A percentile compares a stretch with the other conserved stretches of the same genome.
phyloP scores from a whole-genome alignment of 2,329 filamentous ascomycete genomes.

The Phyllachora maydis region DNA sequence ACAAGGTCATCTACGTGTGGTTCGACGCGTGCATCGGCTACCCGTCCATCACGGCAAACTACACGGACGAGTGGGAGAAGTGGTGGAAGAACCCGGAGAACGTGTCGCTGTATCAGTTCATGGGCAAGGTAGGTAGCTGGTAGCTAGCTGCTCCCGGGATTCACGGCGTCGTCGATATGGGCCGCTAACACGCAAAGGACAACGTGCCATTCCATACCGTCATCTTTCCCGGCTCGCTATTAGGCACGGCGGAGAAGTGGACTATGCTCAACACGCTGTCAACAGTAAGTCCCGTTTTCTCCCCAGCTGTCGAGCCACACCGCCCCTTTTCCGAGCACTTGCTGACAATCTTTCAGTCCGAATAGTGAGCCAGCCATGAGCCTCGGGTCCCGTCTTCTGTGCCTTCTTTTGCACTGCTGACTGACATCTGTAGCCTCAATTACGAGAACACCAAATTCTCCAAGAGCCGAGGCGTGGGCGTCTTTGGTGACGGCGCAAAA shows the following conservation, averaged over 20 bases:
- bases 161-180: too few species aligned
- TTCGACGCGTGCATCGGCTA: constrained; percentile 68
- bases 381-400: too few species aligned
- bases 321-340: too few species aligned
- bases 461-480: constrained; percentile 52
- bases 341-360: too few species aligned
- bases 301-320: too few species aligned
- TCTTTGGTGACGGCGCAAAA: constrained; percentile 53
- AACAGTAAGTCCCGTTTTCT: too few species aligned
- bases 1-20: constrained; percentile 43
- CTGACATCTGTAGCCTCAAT: constrained; percentile 53
- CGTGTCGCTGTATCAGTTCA: constrained; percentile 56
- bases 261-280: constrained; percentile 54
- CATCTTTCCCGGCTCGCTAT: constrained; percentile 52
- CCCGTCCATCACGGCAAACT: constrained; percentile 55
- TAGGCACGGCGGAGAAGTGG: constrained; percentile 53
- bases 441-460: constrained; percentile 57
- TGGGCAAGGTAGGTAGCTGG: too few species aligned
- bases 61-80: constrained; percentile 50
- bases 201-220: constrained; percentile 54
- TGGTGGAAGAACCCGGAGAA: constrained; percentile 60
- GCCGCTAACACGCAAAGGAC: too few species aligned
- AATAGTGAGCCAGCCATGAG: too few species aligned
- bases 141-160: too few species aligned
- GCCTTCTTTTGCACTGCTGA: too few species aligned